A percentile compares a stretch with the other conserved stretches of the same genome.
Conservation (phyloP, 495 filamentous ascomycete genomes). For the Endocarpon pusillum region DNA sequence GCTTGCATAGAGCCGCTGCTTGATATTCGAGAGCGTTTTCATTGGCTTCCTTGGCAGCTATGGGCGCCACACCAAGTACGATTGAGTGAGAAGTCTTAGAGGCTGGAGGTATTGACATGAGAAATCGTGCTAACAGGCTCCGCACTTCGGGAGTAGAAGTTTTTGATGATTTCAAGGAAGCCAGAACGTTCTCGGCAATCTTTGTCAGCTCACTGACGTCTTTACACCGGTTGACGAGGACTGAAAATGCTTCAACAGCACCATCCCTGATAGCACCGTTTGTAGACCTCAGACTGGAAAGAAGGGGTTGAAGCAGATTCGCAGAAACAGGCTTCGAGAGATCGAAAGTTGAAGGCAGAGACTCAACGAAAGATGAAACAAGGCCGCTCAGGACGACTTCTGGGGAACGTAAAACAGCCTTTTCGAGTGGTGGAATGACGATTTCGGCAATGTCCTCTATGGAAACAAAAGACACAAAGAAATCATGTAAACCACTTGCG, state of each 20-base stretch:
- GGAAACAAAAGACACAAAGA: constrained; percentile 61
- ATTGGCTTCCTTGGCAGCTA: constrained; percentile 67
- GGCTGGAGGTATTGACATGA: constrained; percentile 42
- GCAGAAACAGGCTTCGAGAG: constrained; percentile 52
- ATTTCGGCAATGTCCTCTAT: constrained; percentile 59
- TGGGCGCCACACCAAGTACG: constrained; percentile 41
- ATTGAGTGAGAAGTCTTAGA: constrained; percentile 43
- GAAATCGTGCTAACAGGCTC: constrained; percentile 59
- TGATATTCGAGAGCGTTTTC: constrained; percentile 67
- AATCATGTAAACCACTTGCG: constrained; percentile 57
- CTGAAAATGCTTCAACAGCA: constrained; percentile 52
- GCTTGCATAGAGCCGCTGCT: constrained; percentile 44
- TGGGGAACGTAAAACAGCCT: constrained; percentile 71
- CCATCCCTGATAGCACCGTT: constrained; percentile 61
- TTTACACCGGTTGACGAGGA: constrained; percentile 37
- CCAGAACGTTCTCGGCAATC: constrained; percentile 57
- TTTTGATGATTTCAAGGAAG: constrained; percentile 64
- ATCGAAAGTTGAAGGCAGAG: constrained; percentile 54
- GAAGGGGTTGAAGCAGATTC: constrained; percentile 63
- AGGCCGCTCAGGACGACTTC: constrained; percentile 74
- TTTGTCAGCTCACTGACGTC: constrained; percentile 39
- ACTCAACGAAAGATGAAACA: constrained; percentile 46
- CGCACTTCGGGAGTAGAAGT: constrained; percentile 67
- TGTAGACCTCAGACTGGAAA: constrained; percentile 79
- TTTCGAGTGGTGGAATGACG: constrained; percentile 67